phyloP scores from a whole-genome alignment of 2,329 filamentous ascomycete species.

The Cladosporium phlei region DNA sequence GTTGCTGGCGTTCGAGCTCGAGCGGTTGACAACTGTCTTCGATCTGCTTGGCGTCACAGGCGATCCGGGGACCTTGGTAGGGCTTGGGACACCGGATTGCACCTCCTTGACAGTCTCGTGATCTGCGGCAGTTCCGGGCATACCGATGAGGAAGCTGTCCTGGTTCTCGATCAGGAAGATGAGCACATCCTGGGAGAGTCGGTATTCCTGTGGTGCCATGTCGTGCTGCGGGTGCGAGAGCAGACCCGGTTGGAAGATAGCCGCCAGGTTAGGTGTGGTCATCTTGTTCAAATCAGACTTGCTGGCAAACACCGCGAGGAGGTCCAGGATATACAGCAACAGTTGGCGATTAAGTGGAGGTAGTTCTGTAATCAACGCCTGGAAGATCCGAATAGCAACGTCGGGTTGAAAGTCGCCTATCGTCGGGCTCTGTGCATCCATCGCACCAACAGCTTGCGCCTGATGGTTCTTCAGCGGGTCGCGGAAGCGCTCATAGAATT shows the following conservation, averaged over 20 bases:
- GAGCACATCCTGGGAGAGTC: constrained; percentile 90
- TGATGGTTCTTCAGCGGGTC: constrained; percentile 70
- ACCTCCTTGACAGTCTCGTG: constrained; percentile 65
- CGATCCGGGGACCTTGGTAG: constrained; percentile 35
- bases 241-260: constrained; percentile 96
- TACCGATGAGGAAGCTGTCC: constrained; percentile 95
- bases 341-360: constrained; percentile 91
- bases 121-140: constrained; percentile 98
- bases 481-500: constrained; percentile 87
- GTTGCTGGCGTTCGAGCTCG: constrained; percentile 81
- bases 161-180: constrained; percentile 99
- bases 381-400: constrained; percentile 75
- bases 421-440: constrained; percentile 60
- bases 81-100: constrained; percentile 62
- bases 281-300: constrained; percentile 97
- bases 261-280: constrained; percentile 88
- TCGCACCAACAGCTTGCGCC: constrained; percentile 64
- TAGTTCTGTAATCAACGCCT: constrained; percentile 84
- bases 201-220: constrained; percentile 92
- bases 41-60: constrained; percentile 42
- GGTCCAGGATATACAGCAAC: constrained; percentile 88
- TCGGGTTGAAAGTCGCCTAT: constrained; percentile 69
- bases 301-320: constrained; percentile 92
- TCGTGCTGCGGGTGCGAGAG: constrained; percentile 90
- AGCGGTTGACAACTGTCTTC: constrained; percentile 61